Base-by-base conservation (phyloP, 352 stramenopile species). In the Elongisporangium prolatum region DNA sequence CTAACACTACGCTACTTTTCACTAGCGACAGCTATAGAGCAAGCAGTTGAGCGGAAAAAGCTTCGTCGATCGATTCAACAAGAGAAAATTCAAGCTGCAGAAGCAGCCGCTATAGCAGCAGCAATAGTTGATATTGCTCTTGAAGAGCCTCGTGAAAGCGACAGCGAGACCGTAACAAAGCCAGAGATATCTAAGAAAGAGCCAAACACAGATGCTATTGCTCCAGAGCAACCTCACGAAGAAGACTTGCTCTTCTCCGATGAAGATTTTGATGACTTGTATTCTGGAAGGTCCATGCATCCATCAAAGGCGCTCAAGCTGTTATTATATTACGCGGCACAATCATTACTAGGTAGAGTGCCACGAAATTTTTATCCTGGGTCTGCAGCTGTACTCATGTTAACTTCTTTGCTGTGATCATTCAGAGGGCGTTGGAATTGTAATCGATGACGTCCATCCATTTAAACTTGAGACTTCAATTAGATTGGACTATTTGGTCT, bases 361-460 rank as follows among this genome's bases (percentile, higher is more conserved):
- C n/a, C n/a, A n/a, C n/a, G n/a, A n/a, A n/a, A n/a, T n/a, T n/a
- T n/a, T n/a, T n/a, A n/a, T n/a, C n/a, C n/a, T n/a, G n/a, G n/a
- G n/a, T n/a, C n/a, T n/a, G n/a, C n/a, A n/a, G n/a, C n/a, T n/a
- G n/a, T n/a, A 62, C 20, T 47, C 17, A 48, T 8, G 48, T 60
- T 17, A 52, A 16, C 5, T 54, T 50, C 64, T 21, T 25, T 54
- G 17, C 14, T 18, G 4, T 16, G 3, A 6, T 53, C 25, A 2
- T 24, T 44, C 62, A 80, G 76, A 61, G 47, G 80, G 80, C 34
- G 61, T 89, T 8, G 82, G 82, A 2, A 66, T 90, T 37, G 65
- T 89, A 18, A 47, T 90, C 40, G 82, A 92, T 50, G 78, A 88
- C 52, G 66, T 92, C 8, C 74, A 84, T 21, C 77, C 79, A 11